Evolutionary conservation across 805 yeast genomes (phyloP).

Genomic region (Starmera dryadoides): DNA sequence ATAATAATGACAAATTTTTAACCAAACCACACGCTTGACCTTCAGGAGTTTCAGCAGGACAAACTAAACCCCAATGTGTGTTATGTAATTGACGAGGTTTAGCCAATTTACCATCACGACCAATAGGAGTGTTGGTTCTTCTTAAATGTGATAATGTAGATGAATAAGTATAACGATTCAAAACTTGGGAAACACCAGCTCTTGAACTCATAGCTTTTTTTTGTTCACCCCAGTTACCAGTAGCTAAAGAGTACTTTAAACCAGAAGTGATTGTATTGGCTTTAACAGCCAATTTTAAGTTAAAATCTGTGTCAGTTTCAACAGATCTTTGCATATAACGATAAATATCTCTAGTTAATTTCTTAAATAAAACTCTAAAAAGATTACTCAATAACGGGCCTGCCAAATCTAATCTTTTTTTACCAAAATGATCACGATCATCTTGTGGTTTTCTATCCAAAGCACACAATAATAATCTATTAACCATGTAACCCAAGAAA

Average conservation of each 20-base stretch:
- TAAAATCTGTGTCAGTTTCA: constrained; percentile 95
- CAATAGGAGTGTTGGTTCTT: constrained; percentile 98
- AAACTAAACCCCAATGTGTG: constrained; percentile 99
- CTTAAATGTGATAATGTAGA: constrained; percentile 98
- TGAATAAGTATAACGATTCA: constrained; percentile 95
- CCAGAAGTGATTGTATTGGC: constrained; percentile 97
- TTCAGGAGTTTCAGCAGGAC: constrained; percentile 99
- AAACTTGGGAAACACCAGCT: constrained; percentile 99
- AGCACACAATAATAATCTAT: constrained; percentile 89
- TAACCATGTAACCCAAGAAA: constrained; percentile 96
- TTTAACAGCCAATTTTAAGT: constrained; percentile 92
- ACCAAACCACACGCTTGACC: constrained; percentile 99
- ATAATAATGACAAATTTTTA: constrained; percentile 91
- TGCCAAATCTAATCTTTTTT: constrained; percentile 95
- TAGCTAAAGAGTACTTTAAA: constrained; percentile 92
- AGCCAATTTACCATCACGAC: constrained; percentile 98
- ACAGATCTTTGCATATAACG: constrained; percentile 99
- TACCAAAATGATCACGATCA: constrained; percentile 99
- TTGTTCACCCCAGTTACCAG: constrained; percentile 99
- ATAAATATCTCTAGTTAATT: constrained; percentile 92
- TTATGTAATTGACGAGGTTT: constrained; percentile 98
- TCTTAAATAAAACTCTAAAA: constrained; percentile 90
- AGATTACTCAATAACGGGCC: constrained; percentile 95
- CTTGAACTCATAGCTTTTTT: constrained; percentile 98
- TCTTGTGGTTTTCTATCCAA: constrained; percentile 96